A percentile compares a stretch with the other conserved stretches of the same genome.
These are phyloP conservation scores for Neofusicoccum ribis DNA, from an alignment of 2,329 filamentous ascomycete genomes.

Conservation along the genomic window DNA sequence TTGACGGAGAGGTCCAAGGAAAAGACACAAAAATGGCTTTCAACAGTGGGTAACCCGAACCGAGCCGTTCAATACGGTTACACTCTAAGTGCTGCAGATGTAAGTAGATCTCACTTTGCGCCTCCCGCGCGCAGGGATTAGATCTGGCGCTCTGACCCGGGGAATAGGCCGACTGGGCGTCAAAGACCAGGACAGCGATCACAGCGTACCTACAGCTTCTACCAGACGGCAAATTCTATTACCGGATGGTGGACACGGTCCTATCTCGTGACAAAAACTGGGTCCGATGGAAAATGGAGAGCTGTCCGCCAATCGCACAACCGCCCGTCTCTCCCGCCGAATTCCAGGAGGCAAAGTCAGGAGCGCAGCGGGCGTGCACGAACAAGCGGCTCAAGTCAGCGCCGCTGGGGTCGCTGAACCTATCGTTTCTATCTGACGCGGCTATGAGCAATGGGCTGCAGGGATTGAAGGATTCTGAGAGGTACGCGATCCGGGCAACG, in stretches of 20 bases:
- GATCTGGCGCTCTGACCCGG: slow-evolving; percentile 8
- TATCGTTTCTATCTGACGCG: slow-evolving; percentile 75
- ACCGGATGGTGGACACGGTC: slow-evolving; percentile 95
- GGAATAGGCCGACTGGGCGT: slow-evolving; percentile 76
- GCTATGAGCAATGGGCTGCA: slow-evolving; percentile 64
- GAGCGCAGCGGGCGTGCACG: slow-evolving; percentile 65
- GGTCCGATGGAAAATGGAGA: slow-evolving; percentile 97
- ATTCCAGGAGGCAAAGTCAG: slow-evolving; percentile 68
- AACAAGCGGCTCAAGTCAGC: slow-evolving; percentile 66
- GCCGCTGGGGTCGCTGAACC: slow-evolving; percentile 70
- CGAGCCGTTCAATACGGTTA: slow-evolving; percentile 78
- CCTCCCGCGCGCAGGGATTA: slow-evolving; percentile 12
- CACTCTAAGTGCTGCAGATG: slow-evolving; percentile 77
- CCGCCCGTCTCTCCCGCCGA: slow-evolving; percentile 68
- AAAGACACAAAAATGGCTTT: slow-evolving; percentile 59
- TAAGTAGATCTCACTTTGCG: slow-evolving; percentile 48
- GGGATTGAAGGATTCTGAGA: slow-evolving; percentile 64
- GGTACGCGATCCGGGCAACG: slow-evolving; percentile 39
- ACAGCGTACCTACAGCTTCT: slow-evolving; percentile 80
- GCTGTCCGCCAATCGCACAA: slow-evolving; percentile 82
- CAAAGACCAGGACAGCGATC: slow-evolving; percentile 74
- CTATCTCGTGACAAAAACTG: slow-evolving; percentile 96
- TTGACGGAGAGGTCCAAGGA: slow-evolving; percentile 75
- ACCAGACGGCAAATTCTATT: slow-evolving; percentile 85
- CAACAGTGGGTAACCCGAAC: slow-evolving; percentile 72